Conservation (phyloP, 2,329 filamentous ascomycete species). For the Cercospora brassicicola region DNA sequence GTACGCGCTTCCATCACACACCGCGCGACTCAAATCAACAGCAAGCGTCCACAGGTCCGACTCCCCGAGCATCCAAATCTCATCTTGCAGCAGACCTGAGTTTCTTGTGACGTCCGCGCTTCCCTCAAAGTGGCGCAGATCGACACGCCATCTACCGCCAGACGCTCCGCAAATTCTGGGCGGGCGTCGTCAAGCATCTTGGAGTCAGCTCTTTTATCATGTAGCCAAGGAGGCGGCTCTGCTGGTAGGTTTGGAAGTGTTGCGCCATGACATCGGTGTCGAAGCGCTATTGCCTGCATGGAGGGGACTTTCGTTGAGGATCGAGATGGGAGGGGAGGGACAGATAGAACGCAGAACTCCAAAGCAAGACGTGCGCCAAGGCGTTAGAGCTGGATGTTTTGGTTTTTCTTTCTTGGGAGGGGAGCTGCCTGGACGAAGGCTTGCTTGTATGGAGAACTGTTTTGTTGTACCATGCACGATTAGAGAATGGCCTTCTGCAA, state of each 20-base stretch:
- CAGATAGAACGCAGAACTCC: background rate
- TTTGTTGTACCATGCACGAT: background rate
- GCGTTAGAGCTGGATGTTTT: background rate
- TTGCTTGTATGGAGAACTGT: background rate
- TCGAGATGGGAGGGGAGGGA: background rate
- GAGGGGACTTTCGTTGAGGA: background rate
- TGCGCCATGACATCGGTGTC: background rate
- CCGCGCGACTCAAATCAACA: background rate
- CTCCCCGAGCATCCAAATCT: background rate
- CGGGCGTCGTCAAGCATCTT: conserved; percentile 2
- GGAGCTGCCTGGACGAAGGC: background rate
- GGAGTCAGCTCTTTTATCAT: background rate
- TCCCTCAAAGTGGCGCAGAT: background rate
- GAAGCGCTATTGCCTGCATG: background rate
- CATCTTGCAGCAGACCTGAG: background rate
- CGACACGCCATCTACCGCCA: background rate
- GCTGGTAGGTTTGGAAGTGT: background rate
- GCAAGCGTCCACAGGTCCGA: background rate
- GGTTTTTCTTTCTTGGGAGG: background rate
- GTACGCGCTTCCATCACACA: background rate
- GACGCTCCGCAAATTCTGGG: background rate
- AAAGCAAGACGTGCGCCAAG: background rate
- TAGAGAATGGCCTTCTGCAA: background rate
- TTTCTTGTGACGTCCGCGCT: background rate
- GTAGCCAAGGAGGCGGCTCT: background rate